Evolutionary conservation across 1,284 basidiomycete species (phyloP).

Genomic region (Naganishia albida): DNA sequence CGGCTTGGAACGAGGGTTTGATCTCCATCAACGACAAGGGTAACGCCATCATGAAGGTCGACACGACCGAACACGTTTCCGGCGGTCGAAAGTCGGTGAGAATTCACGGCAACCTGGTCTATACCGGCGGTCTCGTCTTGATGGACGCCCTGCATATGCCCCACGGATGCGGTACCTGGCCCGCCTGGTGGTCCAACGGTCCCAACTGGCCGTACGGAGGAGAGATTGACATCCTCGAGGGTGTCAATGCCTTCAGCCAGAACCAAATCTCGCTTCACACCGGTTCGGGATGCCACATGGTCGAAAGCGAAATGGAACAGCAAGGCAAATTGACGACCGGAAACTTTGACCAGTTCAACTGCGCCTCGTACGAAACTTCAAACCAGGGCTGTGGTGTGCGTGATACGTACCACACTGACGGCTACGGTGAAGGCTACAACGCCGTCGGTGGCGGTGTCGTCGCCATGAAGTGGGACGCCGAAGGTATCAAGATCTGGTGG

Average conservation of each 20-base stretch:
- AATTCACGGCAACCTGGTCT: conserved; percentile 66
- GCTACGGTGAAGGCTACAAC: conserved; percentile 55
- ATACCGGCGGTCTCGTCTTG: conserved; percentile 68
- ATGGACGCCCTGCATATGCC: conserved; percentile 89
- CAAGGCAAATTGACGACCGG: conserved; percentile 61
- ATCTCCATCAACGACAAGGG: conserved; percentile 64
- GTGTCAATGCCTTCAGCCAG: conserved; percentile 52
- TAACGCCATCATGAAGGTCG: conserved; percentile 77
- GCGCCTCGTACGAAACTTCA: conserved; percentile 48
- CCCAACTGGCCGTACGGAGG: conserved; percentile 59
- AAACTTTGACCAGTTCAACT: conserved; percentile 49
- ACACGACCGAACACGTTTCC: conserved; percentile 70
- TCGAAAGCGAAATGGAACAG: conserved; percentile 54
- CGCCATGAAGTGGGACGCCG: conserved; percentile 68
- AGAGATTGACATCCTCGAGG: conserved; percentile 62
- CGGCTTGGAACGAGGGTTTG: conserved; percentile 51
- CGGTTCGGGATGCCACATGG: conserved; percentile 56
- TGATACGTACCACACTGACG: conserved; percentile 40
- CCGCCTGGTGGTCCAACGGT: conserved; percentile 55
- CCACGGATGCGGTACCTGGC: conserved; percentile 79
- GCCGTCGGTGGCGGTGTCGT: conserved; percentile 54
- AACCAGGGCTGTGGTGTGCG: conserved; percentile 55
- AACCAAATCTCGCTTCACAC: conserved; percentile 57
- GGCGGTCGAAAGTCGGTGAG: conserved; percentile 71
- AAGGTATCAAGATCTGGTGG: conserved; percentile 76